phyloP scores from a whole-genome alignment of 129 eudicot genomes.

The Arctium lappa region DNA sequence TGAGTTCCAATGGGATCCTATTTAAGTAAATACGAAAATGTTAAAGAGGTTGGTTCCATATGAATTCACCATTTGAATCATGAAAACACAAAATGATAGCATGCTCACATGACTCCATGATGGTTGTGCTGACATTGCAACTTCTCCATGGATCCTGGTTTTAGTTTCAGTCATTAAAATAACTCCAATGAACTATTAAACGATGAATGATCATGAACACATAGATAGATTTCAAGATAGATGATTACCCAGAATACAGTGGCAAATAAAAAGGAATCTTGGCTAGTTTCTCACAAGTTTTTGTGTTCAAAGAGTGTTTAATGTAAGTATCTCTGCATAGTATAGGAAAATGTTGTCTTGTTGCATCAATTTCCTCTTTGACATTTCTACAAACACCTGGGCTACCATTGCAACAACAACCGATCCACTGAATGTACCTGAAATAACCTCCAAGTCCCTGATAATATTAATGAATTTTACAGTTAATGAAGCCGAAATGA shows the following conservation, averaged over 20 bases:
- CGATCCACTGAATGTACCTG: constrained; percentile 73
- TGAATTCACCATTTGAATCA: background rate
- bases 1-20: constrained; percentile 65
- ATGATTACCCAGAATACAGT: constrained; percentile 67
- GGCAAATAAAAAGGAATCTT: constrained; percentile 58
- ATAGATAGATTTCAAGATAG: background rate
- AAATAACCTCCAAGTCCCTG: constrained; percentile 1
- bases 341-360: constrained; percentile 20
- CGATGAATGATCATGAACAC: background rate
- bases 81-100: background rate
- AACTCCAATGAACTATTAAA: background rate
- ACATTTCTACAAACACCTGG: constrained; percentile 26
- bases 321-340: constrained; percentile 53
- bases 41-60: background rate
- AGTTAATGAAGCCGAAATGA: background rate
- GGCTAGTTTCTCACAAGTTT: constrained; percentile 57
- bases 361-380: constrained; percentile 37
- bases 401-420: constrained; percentile 76
- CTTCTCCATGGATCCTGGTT: constrained; percentile 81
- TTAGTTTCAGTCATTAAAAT: constrained; percentile 6
- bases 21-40: background rate
- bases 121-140: constrained; percentile 57
- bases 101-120: constrained; percentile 48
- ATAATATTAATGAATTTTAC: background rate
- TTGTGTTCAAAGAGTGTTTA: constrained; percentile 46